Evolutionary conservation across 2,329 filamentous ascomycete genomes (phyloP).

Genomic region (Botryotinia globosa): DNA sequence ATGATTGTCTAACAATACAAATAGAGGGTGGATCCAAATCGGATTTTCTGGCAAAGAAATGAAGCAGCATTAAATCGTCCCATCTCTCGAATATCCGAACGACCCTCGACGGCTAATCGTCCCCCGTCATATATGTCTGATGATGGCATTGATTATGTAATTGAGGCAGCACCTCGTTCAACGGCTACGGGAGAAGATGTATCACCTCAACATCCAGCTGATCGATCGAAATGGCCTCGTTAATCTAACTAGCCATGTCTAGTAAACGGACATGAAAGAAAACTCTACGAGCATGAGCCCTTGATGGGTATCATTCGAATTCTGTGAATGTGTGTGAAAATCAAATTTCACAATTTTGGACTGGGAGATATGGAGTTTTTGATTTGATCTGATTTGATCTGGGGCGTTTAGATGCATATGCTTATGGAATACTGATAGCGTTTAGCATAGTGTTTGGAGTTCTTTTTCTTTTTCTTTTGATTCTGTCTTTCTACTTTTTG

Average conservation of each 20-base stretch:
- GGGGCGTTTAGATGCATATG: slow-evolving; percentile 11
- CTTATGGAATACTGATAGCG: slow-evolving; percentile 11
- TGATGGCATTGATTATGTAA: slow-evolving; percentile 69
- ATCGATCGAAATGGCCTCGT: slow-evolving; percentile 33
- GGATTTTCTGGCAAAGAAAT: slow-evolving; percentile 74
- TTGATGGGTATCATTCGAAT: slow-evolving; percentile 17
- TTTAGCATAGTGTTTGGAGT: slow-evolving; percentile 15
- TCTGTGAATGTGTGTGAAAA: background rate
- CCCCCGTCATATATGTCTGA: slow-evolving; percentile 77
- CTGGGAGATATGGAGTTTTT: background rate
- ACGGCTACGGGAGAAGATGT: slow-evolving; percentile 49
- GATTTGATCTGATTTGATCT: background rate
- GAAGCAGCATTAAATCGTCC: slow-evolving; percentile 30
- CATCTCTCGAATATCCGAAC: slow-evolving; percentile 23
- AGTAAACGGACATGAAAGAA: background rate
- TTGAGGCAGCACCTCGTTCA: slow-evolving; percentile 63
- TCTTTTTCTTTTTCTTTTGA: background rate
- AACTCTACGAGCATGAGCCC: slow-evolving; percentile 1
- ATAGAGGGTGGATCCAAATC: slow-evolving; percentile 73
- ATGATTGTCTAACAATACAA: slow-evolving; percentile 21
- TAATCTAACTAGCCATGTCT: background rate
- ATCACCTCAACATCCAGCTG: slow-evolving; percentile 50
- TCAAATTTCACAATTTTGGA: background rate
- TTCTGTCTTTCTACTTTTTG: background rate
- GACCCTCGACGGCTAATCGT: slow-evolving; percentile 44